These are phyloP conservation scores for Cucumis melo DNA, from an alignment of 306 rosid genomes.

Conservation along the genomic window DNA sequence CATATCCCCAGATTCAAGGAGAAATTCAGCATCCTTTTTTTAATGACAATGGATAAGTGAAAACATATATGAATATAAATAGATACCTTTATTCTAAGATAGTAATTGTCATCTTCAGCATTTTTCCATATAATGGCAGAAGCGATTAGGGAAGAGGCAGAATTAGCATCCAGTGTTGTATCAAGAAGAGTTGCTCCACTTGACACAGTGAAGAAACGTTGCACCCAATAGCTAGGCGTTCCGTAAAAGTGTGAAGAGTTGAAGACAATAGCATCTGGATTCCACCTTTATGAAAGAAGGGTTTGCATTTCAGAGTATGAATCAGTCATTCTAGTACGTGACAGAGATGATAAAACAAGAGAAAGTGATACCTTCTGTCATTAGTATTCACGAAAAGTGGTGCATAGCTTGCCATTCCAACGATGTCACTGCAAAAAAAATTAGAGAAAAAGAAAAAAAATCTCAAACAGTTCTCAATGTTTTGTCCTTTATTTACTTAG, in stretches of 20 bases:
- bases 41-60: neutral
- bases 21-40: neutral
- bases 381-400: constrained; percentile 79
- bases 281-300: constrained; percentile 42
- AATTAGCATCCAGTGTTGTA: constrained; percentile 30
- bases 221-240: constrained; percentile 97
- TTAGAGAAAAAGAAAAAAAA: neutral
- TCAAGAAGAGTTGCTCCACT: constrained; percentile 73
- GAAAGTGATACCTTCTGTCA: constrained; percentile 44
- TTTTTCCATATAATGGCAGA: constrained; percentile 49
- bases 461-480: neutral
- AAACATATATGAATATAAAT: neutral
- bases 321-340: neutral
- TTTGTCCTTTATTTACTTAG: neutral
- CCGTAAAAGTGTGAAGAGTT: constrained; percentile 58
- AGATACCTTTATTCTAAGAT: constrained; percentile 55
- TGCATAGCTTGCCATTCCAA: constrained; percentile 87
- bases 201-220: constrained; percentile 44
- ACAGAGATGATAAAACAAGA: neutral
- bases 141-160: constrained; percentile 28
- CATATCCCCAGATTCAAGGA: neutral
- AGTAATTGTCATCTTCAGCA: constrained; percentile 13
- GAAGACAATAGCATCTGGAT: constrained; percentile 87
- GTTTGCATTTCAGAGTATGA: constrained; percentile 14
- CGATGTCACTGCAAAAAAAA: constrained; percentile 49